Percentiles rank a stretch among this genome's conserved stretches.
phyloP scores from a whole-genome alignment of 352 stramenopile species.

The Phytophthora crassamura region DNA sequence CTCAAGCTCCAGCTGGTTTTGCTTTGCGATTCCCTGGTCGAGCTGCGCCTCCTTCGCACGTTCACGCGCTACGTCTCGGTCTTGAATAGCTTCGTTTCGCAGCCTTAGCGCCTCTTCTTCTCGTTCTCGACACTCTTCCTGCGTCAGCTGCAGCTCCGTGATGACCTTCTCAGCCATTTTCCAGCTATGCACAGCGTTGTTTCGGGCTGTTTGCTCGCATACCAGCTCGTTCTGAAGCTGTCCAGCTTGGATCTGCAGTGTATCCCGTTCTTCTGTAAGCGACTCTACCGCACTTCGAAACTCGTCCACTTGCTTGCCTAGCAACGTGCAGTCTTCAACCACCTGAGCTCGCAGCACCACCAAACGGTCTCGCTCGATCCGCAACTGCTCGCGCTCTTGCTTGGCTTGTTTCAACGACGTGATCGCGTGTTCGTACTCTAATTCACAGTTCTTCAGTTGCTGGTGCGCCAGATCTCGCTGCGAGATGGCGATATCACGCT shows the following conservation, averaged over 20 bases:
- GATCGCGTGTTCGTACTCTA: conserved; percentile 46
- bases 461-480: conserved; percentile 55
- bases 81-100: conserved; percentile 57
- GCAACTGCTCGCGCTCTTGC: conserved; percentile 57
- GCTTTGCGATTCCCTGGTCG: conserved; percentile 59
- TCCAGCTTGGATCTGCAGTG: conserved; percentile 29
- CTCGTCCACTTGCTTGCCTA: conserved; percentile 24
- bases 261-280: conserved; percentile 32
- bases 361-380: conserved; percentile 59
- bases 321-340: conserved; percentile 19
- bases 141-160: conserved; percentile 45
- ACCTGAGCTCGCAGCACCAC: conserved; percentile 26
- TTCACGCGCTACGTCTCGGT: conserved; percentile 53
- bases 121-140: conserved; percentile 48
- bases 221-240: conserved; percentile 40
- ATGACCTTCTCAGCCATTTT: conserved; percentile 51
- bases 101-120: conserved; percentile 58
- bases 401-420: conserved; percentile 42
- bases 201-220: conserved; percentile 41
- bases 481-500: conserved; percentile 60
- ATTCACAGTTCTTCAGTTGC: conserved; percentile 42
- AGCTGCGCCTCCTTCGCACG: conserved; percentile 48
- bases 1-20: conserved; percentile 51
- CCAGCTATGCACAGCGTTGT: conserved; percentile 62
- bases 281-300: conserved; percentile 19